Base-by-base conservation (phyloP, 345 rosid species). In the Durio zibethinus region DNA sequence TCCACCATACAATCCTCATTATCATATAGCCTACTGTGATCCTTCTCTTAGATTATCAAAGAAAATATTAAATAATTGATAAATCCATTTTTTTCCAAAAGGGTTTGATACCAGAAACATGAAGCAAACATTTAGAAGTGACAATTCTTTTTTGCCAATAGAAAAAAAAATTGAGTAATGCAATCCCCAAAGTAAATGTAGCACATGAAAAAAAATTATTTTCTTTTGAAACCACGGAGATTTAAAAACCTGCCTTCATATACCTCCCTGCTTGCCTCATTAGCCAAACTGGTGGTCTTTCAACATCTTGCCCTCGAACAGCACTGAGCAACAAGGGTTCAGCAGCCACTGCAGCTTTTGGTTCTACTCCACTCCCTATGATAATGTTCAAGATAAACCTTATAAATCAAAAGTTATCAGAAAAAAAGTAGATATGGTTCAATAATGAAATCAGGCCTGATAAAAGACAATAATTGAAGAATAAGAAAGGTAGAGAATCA, bases 181-280 rank as follows among this genome's bases (percentile, higher is more conserved):
- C 50, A 73, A 73, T 43, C 62, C 38, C 27, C 2, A 9, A 54
- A 42, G 43, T 0, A 53, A 31, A 45, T 21, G 52, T 10, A 74
- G 47, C 16, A 73, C 25, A 54, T 16, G 52, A 61, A 54, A 16
- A 16, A 38, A 6, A 33, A 74, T 50, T 50, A 79, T 23, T 2
- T 35, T 31, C 71, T 59, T 68, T n/a, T 29, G 21, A 52, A 80
- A 77, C 47, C 59, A 47, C 56, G 35, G 42, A 35, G 62, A 74
- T 78, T 76, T 70, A 84, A 82, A 84, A 82, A 88, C 85, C 85
- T 90, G 90, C 99, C 98, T 96, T 96, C 99, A 94, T 96, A 85
- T 94, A 96, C 86, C 99, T 91, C 93, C 99, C 97, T 35, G 99
- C 99, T 87, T 97, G 97, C 84, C 99, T 91, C 98, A 96, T 96